Evolutionary conservation across 1,139 yeast genomes (phyloP), one percentile per base, ranked within the genome.

Genomic region (Geotrichum reessii): DNA sequence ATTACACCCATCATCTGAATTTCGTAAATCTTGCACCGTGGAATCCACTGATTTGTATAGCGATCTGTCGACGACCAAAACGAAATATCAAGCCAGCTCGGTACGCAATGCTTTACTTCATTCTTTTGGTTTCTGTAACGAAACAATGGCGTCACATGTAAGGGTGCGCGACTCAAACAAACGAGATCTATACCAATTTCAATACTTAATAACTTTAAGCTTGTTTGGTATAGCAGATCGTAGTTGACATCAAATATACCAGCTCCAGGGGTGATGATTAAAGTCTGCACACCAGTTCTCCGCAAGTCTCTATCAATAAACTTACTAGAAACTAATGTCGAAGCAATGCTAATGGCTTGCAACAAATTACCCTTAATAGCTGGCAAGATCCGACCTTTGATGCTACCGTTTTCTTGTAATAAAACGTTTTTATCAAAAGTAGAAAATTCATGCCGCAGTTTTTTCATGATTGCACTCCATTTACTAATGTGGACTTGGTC

Each of bases 1-100:
- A 92, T 90, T 5, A 92, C 82, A 0, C 98, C 99, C 96, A 92
- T 92, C 98, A 93, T 95, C 71, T 93, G 99, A 24, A 95, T 74
- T 66, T 92, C 98, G 70, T 93, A 92, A 54, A 95, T 91, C 68
- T 90, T 91, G 71, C 97, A 91, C 42, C 95, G 77, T 0, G 99
- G 97, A 28, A 86, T 81, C 97, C 98, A 93, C 65, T 86, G 88
- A 49, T 78, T 78, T 19, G 78, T 73, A 21, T 74, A 69, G n/a
- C 67, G 74, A 17, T 73, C 75, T 14, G 71, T 68, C 3, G 75
- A 69, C 40, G 81, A 82, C 86, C 95, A 93, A 67, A 87, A 93
- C 0, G 96, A 89, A 14, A 92, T 86, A 69, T 93, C 97, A 65
- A 95, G 81, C 98, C 98, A 93, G 57, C 87, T 86, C 1, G 99